Evolutionary conservation across 148 eudicot genomes (phyloP), one percentile per base, ranked within the genome.

Genomic region (Suaeda aralocaspica): DNA sequence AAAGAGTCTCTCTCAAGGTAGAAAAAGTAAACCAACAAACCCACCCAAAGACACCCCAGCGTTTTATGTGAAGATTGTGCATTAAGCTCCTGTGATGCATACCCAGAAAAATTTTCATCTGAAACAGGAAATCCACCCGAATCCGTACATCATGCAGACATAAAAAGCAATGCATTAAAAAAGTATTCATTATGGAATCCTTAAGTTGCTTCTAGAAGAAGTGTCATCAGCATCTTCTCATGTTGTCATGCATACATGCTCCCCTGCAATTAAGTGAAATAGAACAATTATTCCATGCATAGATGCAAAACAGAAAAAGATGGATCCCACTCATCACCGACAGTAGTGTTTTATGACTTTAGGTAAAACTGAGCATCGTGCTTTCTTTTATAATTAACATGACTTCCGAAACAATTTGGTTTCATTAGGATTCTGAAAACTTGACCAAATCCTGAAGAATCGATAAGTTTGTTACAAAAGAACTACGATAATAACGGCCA

Each of bases 241-340:
- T 45, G 62, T 72, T 76, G 64, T 78, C 87, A 82, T 91, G 95
- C 77, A 94, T n/a, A 63, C 52, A 81, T 75, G 73, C 79, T 78
- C 50, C 97, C 99, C 99, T 94, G 87, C 77, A 78, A 87, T n/a
- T n/a, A n/a, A n/a, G n/a, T n/a, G n/a, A n/a, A 80, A 52, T 56
- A 13, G 25, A 30, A 46, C 12, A 53, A 64, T 29, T 59, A 79
- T 56, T 18, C 4, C 24, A n/a, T 51, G 7, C n/a, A n/a, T n/a
- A n/a, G n/a, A n/a, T n/a, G n/a, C n/a, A n/a, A n/a, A n/a, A n/a
- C 41, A 36, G 8, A 36, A 36, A 36, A n/a, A n/a, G n/a, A n/a
- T n/a, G 8, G 41, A 36, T 3, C 4, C 4, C 41, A 36, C 41
- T n/a, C n/a, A n/a, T n/a, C n/a, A n/a, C n/a, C n/a, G n/a, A n/a